A percentile compares a stretch with the other conserved stretches of the same genome.
These are phyloP conservation scores for Cajanus cajan DNA, from an alignment of 306 rosid species.

Conservation along the genomic window DNA sequence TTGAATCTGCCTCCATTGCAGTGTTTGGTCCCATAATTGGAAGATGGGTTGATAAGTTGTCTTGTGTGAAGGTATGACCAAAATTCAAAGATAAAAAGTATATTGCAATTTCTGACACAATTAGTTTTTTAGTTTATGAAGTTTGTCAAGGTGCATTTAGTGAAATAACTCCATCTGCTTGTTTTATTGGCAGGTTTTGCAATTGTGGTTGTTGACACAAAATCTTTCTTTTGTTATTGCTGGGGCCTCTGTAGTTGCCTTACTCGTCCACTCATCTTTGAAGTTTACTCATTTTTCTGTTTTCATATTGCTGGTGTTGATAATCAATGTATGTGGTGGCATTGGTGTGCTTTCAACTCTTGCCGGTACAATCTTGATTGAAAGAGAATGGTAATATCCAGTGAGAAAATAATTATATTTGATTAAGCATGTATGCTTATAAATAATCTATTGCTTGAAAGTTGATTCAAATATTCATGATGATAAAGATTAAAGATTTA, in stretches of 20 bases:
- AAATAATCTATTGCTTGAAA: not conserved
- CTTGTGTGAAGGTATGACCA: conserved; percentile 52
- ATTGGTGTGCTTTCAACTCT: conserved; percentile 78
- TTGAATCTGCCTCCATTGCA: conserved; percentile 82
- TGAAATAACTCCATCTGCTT: conserved; percentile 13
- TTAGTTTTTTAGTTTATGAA: not conserved
- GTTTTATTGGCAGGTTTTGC: conserved; percentile 62
- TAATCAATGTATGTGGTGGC: conserved; percentile 74
- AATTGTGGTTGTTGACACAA: conserved; percentile 72
- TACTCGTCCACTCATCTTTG: conserved; percentile 56
- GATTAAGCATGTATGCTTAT: not conserved
- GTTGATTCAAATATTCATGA: not conserved
- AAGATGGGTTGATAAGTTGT: conserved; percentile 62
- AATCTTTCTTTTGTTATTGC: conserved; percentile 77
- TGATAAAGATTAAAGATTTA: not conserved
- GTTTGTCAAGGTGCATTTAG: not conserved
- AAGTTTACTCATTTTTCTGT: conserved; percentile 49
- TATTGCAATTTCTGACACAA: not conserved
- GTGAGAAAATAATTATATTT: not conserved
- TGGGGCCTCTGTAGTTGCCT: conserved; percentile 56
- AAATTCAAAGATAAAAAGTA: not conserved
- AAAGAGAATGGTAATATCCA: conserved; percentile 86
- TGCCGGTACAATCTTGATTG: conserved; percentile 83
- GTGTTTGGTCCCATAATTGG: conserved; percentile 82
- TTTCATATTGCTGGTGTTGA: conserved; percentile 53